A percentile compares a stretch with the other conserved stretches of the same genome.
Evolutionary conservation across 75 land plant genomes (phyloP).

Genomic region (Pinus taeda): DNA sequence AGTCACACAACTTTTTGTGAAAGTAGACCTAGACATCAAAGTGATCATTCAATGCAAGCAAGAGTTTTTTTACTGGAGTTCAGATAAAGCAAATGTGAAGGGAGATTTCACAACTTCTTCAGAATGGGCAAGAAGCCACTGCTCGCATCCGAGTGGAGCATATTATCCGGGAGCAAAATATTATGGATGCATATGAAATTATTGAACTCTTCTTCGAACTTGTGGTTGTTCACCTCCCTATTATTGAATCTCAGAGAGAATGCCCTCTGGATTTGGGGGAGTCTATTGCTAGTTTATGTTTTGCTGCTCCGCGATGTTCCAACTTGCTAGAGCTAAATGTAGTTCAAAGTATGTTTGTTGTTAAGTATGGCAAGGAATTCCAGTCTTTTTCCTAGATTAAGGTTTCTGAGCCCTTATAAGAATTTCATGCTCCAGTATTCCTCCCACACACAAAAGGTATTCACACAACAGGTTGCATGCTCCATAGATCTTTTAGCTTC

Average conservation of each 20-base stretch:
- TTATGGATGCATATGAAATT: constrained; percentile 79
- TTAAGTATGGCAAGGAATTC: constrained; percentile 96
- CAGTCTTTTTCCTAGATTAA: no score
- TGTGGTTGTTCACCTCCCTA: constrained; percentile 71
- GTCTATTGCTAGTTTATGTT: constrained; percentile 82
- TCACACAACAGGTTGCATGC: no score
- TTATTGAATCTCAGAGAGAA: constrained; percentile 84
- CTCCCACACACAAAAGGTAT: no score
- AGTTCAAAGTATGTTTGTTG: constrained; percentile 60
- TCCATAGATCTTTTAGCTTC: no score
- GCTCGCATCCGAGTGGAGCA: constrained; percentile 93
- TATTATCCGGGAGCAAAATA: constrained; percentile 82
- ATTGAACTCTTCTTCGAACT: constrained; percentile 81
- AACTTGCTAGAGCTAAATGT: constrained; percentile 75
- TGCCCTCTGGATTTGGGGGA: constrained; percentile 93
- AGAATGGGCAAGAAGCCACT: constrained; percentile 89
- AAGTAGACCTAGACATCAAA: constrained; percentile 10
- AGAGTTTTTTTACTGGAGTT: neutral
- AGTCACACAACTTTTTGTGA: neutral
- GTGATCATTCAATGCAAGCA: neutral
- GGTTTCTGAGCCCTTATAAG: no score
- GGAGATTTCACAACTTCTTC: constrained; percentile 80
- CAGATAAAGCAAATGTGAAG: constrained; percentile 75
- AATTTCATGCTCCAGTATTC: no score
- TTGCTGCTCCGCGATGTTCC: constrained; percentile 90